Base-by-base conservation (phyloP, 2,329 filamentous ascomycete species). In the Juglanconis juglandina region DNA sequence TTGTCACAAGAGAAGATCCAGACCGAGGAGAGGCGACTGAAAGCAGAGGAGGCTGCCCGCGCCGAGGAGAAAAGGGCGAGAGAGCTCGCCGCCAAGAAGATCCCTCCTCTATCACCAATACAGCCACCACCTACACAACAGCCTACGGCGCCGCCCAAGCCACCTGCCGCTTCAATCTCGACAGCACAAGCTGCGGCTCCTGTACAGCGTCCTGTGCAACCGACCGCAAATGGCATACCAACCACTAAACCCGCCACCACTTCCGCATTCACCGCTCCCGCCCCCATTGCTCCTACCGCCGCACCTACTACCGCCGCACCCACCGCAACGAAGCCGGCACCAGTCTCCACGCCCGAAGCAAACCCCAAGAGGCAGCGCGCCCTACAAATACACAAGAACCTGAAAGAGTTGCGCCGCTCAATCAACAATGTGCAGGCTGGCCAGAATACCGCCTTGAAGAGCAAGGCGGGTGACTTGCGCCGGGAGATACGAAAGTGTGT, bases 401-500 rank as follows among this genome's bases (percentile, higher is more conserved):
- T 96, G 32, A 96, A 83, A 61, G 79, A 81, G 41, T 75, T 87
- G 8, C 74, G 77, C 24, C 69, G 67, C 4, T 74, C 66, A n/a
- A 66, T 90, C 56, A 68, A 70, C 2, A 74, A 80, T 4, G 48
- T 42, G 30, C 79, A 87, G 66, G 79, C 79, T 4, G 85, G 86
- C 67, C 75, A 77, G 30, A 84, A 87, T 65, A 71, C 67, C 71
- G 65, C 73, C 69, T 74, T 92, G 34, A 91, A 91, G 72, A 79
- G 81, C 55, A 81, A 84, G 41, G 81, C 91, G 69, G 88, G 90
- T 39, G 84, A 91, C 58, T 86, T 90, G 79, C 82, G 91, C 46
- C 81, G 91, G 61, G 83, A 87, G 47, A 86, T 95, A 56, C 83
- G 84, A 44, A 89, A 88, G 67, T 86, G 82, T 17, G 82, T 94